Evolutionary conservation across 305 asterid genomes (phyloP).

Genomic region (Plantago coronopus): DNA sequence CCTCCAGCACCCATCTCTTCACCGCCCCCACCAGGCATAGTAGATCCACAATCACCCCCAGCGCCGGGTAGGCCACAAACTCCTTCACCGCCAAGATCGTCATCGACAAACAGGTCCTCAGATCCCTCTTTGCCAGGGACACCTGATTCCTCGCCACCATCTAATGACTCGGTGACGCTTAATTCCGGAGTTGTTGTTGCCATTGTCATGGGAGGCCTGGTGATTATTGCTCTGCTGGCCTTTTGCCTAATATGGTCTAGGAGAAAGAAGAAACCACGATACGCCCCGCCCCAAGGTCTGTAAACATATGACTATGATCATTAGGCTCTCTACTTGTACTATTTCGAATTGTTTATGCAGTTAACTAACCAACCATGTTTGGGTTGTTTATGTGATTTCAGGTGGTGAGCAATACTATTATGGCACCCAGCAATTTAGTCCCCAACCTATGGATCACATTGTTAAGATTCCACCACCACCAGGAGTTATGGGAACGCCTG

Average conservation of each 20-base stretch:
- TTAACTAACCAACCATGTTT: too few relatives aligned
- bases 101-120: not conserved
- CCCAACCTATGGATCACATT: conserved; percentile 32
- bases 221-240: conserved; percentile 32
- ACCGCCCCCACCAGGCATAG: conserved; percentile 26
- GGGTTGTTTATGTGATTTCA: not conserved
- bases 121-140: not conserved
- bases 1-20: conserved; percentile 21
- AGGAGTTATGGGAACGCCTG: conserved; percentile 36
- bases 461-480: conserved; percentile 44
- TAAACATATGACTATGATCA: not conserved
- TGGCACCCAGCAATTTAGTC: conserved; percentile 26
- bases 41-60: conserved; percentile 8
- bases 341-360: not conserved
- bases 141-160: conserved; percentile 1
- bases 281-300: conserved; percentile 36
- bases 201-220: conserved; percentile 29
- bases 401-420: conserved; percentile 32
- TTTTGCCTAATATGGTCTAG: conserved; percentile 31
- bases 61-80: not conserved
- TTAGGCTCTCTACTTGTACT: not conserved
- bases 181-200: conserved; percentile 30
- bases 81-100: not conserved
- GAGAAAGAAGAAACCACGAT: conserved; percentile 33
- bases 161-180: conserved; percentile 12